Evolutionary conservation across 2,329 filamentous ascomycete species (phyloP).

Genomic region (Cordyceps fumosorosea): DNA sequence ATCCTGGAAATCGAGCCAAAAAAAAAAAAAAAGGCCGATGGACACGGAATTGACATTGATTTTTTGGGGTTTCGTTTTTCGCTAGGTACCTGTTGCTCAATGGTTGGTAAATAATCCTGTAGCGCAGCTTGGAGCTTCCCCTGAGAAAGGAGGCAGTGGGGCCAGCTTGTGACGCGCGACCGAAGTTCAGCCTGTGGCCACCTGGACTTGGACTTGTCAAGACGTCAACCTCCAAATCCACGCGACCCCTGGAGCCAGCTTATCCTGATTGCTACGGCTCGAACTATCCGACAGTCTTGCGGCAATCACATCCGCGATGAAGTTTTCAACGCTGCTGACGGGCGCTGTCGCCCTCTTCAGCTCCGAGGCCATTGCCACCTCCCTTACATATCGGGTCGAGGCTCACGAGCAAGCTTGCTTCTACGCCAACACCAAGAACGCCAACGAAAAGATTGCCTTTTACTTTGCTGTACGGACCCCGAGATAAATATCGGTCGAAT

Average conservation of each 20-base stretch:
- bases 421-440: conserved; percentile 71
- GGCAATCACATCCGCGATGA: conserved; percentile 47
- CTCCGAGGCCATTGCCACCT: conserved; percentile 68
- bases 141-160: conserved; percentile 7
- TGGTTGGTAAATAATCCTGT: too few species aligned
- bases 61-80: too few species aligned
- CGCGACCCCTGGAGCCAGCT: conserved; percentile 20
- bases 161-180: not conserved
- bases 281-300: not conserved
- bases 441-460: conserved; percentile 86
- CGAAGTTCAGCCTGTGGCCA: conserved; percentile 12
- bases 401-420: conserved; percentile 97
- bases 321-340: conserved; percentile 52
- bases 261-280: conserved; percentile 18
- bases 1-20: too few species aligned
- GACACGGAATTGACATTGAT: too few species aligned
- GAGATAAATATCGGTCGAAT: not conserved
- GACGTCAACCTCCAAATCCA: conserved; percentile 7
- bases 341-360: conserved; percentile 68
- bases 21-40: too few species aligned
- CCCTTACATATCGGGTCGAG: conserved; percentile 84
- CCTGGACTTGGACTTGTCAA: not conserved
- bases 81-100: too few species aligned
- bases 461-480: conserved; percentile 83
- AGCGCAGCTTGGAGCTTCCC: not conserved